Evolutionary conservation across 2,329 filamentous ascomycete genomes (phyloP).

Genomic region (Nannizziopsis arthrosporioides): DNA sequence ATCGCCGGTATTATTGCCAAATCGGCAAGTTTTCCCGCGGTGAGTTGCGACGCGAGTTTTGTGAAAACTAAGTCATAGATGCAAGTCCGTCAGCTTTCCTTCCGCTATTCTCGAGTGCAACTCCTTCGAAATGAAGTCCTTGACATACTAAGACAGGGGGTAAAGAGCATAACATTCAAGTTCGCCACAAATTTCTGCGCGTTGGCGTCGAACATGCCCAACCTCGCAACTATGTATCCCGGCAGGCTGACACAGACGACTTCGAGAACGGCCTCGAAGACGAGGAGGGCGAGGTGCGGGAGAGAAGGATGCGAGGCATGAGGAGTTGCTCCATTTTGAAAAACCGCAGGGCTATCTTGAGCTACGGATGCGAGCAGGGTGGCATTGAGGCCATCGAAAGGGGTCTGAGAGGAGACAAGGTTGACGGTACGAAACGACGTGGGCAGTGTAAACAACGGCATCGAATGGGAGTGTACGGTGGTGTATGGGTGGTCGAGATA

Average conservation of each 20-base stretch:
- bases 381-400: background rate
- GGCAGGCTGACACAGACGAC: constrained; percentile 91
- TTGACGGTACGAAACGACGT: constrained; percentile 10
- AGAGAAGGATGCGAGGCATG: constrained; percentile 39
- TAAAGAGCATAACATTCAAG: constrained; percentile 91
- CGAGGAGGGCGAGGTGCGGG: constrained; percentile 59
- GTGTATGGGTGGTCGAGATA: background rate
- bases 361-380: constrained; percentile 1
- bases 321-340: constrained; percentile 8
- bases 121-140: background rate
- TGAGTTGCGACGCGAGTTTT: constrained; percentile 89
- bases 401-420: background rate
- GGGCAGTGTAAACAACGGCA: constrained; percentile 11
- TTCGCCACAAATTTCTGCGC: constrained; percentile 96
- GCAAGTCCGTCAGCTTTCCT: constrained; percentile 9
- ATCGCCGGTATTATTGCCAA: constrained; percentile 92
- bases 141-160: constrained; percentile 77
- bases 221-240: constrained; percentile 79
- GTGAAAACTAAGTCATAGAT: constrained; percentile 60
- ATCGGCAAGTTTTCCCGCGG: constrained; percentile 76
- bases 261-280: constrained; percentile 89
- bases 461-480: background rate
- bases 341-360: background rate
- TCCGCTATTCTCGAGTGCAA: background rate
- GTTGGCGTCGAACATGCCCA: constrained; percentile 89